Evolutionary conservation across 139 green algal species (phyloP).

Genomic region (Tetradesmus obliquus): DNA sequence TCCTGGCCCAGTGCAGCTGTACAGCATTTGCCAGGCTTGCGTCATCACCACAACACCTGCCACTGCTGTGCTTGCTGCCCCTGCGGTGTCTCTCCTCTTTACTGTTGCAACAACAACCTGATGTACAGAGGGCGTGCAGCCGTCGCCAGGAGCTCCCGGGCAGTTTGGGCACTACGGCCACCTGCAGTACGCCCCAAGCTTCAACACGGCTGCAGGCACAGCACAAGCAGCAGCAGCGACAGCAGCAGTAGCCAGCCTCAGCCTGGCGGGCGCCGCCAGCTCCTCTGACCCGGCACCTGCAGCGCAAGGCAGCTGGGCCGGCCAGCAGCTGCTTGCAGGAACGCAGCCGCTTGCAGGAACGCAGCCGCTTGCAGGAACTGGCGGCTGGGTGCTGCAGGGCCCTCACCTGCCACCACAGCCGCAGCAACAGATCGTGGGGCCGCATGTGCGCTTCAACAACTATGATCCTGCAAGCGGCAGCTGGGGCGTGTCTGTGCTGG

Average conservation of each 20-base stretch:
- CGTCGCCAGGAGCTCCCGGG: not conserved
- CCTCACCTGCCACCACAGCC: conserved; percentile 10
- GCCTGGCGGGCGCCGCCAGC: not conserved
- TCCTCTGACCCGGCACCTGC: not conserved
- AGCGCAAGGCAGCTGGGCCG: not conserved
- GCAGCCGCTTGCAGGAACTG: not conserved
- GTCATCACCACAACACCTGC: not conserved
- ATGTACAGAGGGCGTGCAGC: conserved; percentile 5
- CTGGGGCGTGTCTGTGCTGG: conserved; percentile 52
- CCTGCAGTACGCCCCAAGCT: conserved; percentile 38
- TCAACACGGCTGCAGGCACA: conserved; percentile 30
- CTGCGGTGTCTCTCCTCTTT: no score
- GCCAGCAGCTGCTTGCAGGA: not conserved
- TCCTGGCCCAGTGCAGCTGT: no score
- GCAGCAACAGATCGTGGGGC: conserved; percentile 32
- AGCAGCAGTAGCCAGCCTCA: not conserved
- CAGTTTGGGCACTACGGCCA: conserved; percentile 35
- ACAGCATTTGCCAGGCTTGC: no score
- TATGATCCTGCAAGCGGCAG: conserved; percentile 51
- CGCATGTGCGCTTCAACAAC: conserved; percentile 52
- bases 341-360: not conserved
- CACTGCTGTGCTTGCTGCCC: not conserved
- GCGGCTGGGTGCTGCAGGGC: not conserved
- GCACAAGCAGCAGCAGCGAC: not conserved
- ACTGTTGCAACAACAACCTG: no score